Evolutionary conservation across 1,139 yeast genomes (phyloP).

Genomic region (Magnusiomyces paraingens): DNA sequence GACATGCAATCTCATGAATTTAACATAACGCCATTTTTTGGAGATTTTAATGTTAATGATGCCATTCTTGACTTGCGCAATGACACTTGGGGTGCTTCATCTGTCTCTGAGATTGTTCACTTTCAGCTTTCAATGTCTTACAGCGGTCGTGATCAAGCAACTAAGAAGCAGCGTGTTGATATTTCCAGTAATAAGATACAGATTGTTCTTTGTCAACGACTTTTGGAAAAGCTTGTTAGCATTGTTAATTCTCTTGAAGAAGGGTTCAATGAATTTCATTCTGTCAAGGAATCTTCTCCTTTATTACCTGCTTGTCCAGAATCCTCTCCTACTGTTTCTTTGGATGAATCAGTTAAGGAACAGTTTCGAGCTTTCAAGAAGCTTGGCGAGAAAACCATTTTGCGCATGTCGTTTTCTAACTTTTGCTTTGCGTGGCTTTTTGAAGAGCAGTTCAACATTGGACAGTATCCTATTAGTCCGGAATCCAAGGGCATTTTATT

Average conservation of each 20-base stretch:
- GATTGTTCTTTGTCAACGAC: slow-evolving; percentile 23
- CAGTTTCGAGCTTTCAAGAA: slow-evolving; percentile 12
- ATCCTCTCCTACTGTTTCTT: not conserved
- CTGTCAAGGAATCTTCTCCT: slow-evolving; percentile 1
- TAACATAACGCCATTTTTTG: slow-evolving; percentile 8
- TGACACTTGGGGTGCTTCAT: slow-evolving; percentile 15
- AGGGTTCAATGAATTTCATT: slow-evolving; percentile 12
- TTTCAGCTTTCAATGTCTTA: slow-evolving; percentile 12
- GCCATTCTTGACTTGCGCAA: slow-evolving; percentile 11
- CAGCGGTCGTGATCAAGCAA: slow-evolving; percentile 10
- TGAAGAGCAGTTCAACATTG: slow-evolving; percentile 31
- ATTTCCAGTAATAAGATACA: slow-evolving; percentile 23
- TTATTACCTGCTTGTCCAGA: not conserved
- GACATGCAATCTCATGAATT: slow-evolving; percentile 5
- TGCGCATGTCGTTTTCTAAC: slow-evolving; percentile 57
- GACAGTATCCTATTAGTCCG: slow-evolving; percentile 25
- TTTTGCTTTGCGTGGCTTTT: slow-evolving; percentile 76
- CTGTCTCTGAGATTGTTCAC: slow-evolving; percentile 17
- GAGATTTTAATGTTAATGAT: slow-evolving; percentile 11
- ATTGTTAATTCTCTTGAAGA: slow-evolving; percentile 18
- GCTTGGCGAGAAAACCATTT: slow-evolving; percentile 30
- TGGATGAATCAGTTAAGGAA: slow-evolving; percentile 8
- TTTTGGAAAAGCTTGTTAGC: slow-evolving; percentile 19
- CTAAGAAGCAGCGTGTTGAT: slow-evolving; percentile 17
- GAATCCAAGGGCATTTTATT: slow-evolving; percentile 61